phyloP scores from a whole-genome alignment of 192 early-diverging fungal species.

The Linnemannia elongata region DNA sequence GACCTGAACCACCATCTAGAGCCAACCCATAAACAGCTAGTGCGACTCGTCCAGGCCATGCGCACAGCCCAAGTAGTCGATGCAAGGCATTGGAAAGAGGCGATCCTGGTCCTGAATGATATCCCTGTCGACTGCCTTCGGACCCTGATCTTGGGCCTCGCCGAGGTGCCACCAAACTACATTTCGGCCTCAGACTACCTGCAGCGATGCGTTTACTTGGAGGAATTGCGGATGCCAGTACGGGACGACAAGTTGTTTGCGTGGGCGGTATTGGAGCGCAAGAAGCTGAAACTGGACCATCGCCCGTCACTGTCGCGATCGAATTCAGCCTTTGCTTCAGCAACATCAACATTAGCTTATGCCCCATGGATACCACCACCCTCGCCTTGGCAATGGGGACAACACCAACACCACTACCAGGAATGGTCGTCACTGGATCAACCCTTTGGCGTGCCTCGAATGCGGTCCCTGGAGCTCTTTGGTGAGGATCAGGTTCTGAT shows the following conservation, averaged over 20 bases:
- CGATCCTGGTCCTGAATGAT: conserved; percentile 31
- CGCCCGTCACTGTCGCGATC: background rate
- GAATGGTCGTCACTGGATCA: conserved; percentile 20
- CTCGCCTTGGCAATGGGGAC: conserved; percentile 19
- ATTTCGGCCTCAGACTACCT: conserved; percentile 30
- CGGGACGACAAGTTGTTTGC: conserved; percentile 31
- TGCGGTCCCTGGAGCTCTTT: conserved; percentile 42
- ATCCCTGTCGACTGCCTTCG: conserved; percentile 35
- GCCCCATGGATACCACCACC: background rate
- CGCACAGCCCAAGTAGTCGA: conserved; percentile 43
- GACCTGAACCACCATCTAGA: conserved; percentile 13
- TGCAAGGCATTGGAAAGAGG: conserved; percentile 51
- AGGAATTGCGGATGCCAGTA: conserved; percentile 41
- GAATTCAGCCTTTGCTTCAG: background rate
- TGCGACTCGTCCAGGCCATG: conserved; percentile 41
- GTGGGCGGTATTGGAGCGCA: conserved; percentile 21
- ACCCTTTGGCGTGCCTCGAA: background rate
- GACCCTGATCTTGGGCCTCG: conserved; percentile 31
- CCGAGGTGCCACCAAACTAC: conserved; percentile 26
- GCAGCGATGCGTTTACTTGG: conserved; percentile 11
- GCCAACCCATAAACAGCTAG: conserved; percentile 20
- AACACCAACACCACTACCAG: conserved; percentile 10
- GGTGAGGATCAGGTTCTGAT: conserved; percentile 39
- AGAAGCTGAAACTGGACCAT: background rate
- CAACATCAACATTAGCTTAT: background rate